Evolutionary conservation across 345 rosid genomes (phyloP).

Genomic region (Physaria fendleri): DNA sequence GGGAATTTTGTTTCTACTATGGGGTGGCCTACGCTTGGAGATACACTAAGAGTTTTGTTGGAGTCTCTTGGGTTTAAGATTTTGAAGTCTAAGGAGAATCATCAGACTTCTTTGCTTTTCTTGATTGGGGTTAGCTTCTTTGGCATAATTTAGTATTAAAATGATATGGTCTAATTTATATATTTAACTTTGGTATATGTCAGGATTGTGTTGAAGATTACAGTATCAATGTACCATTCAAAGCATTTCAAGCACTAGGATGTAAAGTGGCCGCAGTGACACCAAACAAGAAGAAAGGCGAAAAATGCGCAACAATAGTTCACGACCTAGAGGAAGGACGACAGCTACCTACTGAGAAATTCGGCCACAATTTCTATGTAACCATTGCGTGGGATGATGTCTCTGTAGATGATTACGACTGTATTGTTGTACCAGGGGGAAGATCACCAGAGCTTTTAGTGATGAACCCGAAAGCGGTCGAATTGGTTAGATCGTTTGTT

Average conservation of each 20-base stretch:
- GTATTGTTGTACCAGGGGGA: slow-evolving; percentile 48
- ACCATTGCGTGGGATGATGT: slow-evolving; percentile 40
- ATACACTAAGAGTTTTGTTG: slow-evolving; percentile 32
- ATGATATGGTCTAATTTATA: background rate
- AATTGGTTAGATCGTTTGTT: slow-evolving; percentile 33
- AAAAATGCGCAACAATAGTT: slow-evolving; percentile 38
- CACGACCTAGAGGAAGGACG: slow-evolving; percentile 39
- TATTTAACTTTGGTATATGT: background rate
- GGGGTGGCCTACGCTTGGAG: slow-evolving; percentile 48
- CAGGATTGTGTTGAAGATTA: slow-evolving; percentile 54
- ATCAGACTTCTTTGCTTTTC: slow-evolving; percentile 33
- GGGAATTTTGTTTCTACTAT: slow-evolving; percentile 36
- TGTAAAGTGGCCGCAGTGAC: slow-evolving; percentile 42
- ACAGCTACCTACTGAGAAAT: slow-evolving; percentile 40
- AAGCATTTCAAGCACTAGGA: slow-evolving; percentile 46
- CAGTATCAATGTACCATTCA: slow-evolving; percentile 39
- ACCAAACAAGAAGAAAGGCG: slow-evolving; percentile 47
- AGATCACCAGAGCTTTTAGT: slow-evolving; percentile 47
- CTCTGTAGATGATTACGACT: slow-evolving; percentile 36
- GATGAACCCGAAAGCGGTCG: slow-evolving; percentile 33
- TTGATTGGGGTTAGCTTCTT: slow-evolving; percentile 40
- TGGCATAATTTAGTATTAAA: no score
- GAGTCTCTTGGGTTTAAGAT: slow-evolving; percentile 41
- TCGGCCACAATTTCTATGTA: slow-evolving; percentile 39
- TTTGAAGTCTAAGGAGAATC: slow-evolving; percentile 6